Evolutionary conservation across 2,329 filamentous ascomycete species (phyloP).

Genomic region (Paraconiothyrium sp.): DNA sequence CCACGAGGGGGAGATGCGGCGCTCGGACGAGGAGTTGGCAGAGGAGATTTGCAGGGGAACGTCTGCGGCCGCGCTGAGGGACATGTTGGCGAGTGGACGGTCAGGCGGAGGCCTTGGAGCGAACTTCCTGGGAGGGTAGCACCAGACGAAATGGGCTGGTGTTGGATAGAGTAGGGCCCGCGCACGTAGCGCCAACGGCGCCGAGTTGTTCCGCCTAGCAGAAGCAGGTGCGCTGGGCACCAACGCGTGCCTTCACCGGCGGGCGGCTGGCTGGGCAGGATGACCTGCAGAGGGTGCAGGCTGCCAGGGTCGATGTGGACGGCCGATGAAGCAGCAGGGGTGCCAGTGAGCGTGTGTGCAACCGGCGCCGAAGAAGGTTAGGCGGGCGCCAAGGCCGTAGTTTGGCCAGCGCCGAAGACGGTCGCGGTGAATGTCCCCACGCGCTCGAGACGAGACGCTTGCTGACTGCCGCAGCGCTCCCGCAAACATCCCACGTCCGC

Average conservation of each 20-base stretch:
- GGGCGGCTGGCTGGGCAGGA: neutral
- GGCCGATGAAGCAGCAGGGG: neutral
- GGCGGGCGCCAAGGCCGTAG: conserved; percentile 15
- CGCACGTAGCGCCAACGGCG: neutral
- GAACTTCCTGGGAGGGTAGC: neutral
- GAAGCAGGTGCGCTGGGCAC: conserved; percentile 7
- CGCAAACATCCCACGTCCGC: conserved; percentile 22
- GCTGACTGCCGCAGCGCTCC: conserved; percentile 14
- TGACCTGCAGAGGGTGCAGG: conserved; percentile 3
- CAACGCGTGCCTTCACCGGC: conserved; percentile 14
- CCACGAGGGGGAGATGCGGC: conserved; percentile 93
- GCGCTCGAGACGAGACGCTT: conserved; percentile 9
- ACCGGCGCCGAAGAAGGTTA: conserved; percentile 14
- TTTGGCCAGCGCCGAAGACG: conserved; percentile 7
- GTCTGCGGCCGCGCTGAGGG: conserved; percentile 67
- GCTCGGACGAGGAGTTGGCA: conserved; percentile 82
- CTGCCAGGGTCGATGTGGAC: neutral
- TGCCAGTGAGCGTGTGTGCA: neutral
- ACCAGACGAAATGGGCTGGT: neutral
- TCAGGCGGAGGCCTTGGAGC: neutral
- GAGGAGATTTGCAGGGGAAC: conserved; percentile 79
- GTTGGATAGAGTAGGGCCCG: neutral
- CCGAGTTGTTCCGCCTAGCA: neutral
- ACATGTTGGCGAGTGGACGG: conserved; percentile 31
- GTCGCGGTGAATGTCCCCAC: neutral